Conservation (phyloP, 805 yeast species). For the Blastobotrys mokoenaii region DNA sequence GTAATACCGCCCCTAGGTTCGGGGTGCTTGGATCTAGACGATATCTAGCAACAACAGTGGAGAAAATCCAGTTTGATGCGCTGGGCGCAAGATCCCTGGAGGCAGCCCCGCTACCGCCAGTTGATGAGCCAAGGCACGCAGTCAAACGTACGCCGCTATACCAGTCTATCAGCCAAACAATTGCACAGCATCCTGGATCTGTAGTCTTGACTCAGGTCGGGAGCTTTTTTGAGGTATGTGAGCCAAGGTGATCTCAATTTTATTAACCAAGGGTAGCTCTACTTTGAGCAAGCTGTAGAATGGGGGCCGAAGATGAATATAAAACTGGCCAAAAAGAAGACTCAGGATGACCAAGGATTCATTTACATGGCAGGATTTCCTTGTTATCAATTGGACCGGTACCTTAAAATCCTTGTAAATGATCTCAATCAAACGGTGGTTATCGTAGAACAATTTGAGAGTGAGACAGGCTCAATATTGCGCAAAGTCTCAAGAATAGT, state of each 20-base stretch:
- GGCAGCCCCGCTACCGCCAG: neutral
- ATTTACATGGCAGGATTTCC: slow-evolving; percentile 94
- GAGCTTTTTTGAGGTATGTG: slow-evolving; percentile 28
- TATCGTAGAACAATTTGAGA: slow-evolving; percentile 54
- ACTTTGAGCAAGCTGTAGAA: slow-evolving; percentile 77
- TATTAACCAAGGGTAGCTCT: too few relatives aligned
- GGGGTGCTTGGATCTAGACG: too few relatives aligned
- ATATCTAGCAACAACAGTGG: neutral
- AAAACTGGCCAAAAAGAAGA: slow-evolving; percentile 42
- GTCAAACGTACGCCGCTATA: neutral
- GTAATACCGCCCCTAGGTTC: too few relatives aligned
- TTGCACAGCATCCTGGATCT: slow-evolving; percentile 36
- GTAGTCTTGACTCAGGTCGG: slow-evolving; percentile 72
- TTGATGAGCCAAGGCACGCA: neutral
- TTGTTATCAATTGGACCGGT: slow-evolving; percentile 55
- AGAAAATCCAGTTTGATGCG: neutral
- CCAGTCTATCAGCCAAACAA: neutral
- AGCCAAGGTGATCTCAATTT: too few relatives aligned
- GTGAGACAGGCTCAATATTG: slow-evolving; percentile 2
- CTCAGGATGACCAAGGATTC: slow-evolving; percentile 21
- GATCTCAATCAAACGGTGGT: slow-evolving; percentile 68
- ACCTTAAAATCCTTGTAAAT: slow-evolving; percentile 64
- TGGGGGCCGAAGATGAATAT: slow-evolving; percentile 66
- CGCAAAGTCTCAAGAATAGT: slow-evolving; percentile 56
- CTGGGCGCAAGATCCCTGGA: neutral